A percentile compares a stretch with the other conserved stretches of the same genome.
These are phyloP conservation scores for Pelargonium nanum DNA, from an alignment of 345 rosid genomes.

Conservation along the genomic window DNA sequence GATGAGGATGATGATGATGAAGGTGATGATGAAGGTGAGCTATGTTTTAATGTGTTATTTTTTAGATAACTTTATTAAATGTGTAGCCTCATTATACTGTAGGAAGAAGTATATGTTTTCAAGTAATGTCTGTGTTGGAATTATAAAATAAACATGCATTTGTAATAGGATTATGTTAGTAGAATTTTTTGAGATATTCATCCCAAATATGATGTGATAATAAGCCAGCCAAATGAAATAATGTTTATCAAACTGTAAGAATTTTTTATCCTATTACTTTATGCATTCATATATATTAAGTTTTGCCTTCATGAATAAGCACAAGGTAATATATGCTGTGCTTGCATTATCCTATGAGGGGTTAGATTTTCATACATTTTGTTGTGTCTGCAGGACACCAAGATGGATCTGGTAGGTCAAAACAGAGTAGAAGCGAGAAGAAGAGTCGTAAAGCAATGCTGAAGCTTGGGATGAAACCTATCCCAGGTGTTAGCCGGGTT, in stretches of 20 bases:
- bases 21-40: constrained; percentile 44
- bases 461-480: constrained; percentile 83
- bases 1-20: constrained; percentile 61
- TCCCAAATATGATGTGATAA: too few relatives aligned
- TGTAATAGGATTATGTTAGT: too few relatives aligned
- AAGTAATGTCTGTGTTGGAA: too few relatives aligned
- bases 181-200: too few relatives aligned
- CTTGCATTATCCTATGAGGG: neutral
- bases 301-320: neutral
- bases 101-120: too few relatives aligned
- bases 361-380: neutral
- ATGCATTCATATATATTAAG: neutral
- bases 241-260: too few relatives aligned
- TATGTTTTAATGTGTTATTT: neutral
- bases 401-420: constrained; percentile 55
- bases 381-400: constrained; percentile 25
- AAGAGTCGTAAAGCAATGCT: constrained; percentile 86
- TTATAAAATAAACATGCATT: too few relatives aligned
- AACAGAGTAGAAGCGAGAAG: constrained; percentile 87
- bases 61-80: neutral
- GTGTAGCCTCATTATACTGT: neutral
- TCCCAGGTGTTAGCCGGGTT: constrained; percentile 71
- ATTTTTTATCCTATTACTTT: too few relatives aligned
- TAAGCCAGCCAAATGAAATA: too few relatives aligned
- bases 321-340: neutral